Conservation (phyloP, 345 rosid species). For the Alliaria petiolata region DNA sequence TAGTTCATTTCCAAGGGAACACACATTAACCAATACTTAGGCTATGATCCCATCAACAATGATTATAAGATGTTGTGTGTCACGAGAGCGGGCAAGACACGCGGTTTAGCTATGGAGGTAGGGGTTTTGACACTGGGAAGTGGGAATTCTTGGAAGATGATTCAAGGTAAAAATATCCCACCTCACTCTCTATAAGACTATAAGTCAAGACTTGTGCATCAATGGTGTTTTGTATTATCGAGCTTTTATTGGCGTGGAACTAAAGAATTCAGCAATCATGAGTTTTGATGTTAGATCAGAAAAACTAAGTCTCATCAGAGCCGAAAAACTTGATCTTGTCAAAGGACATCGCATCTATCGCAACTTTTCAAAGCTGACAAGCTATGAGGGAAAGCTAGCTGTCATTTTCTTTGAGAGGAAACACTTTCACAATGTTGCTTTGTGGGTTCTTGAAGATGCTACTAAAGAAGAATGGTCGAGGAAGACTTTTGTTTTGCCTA, state of each 20-base stretch:
- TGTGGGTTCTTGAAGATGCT: not conserved
- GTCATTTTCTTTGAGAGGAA: not conserved
- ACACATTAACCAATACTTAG: not conserved
- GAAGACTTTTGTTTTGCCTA: not conserved
- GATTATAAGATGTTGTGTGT: too few species aligned
- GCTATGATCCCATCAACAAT: not conserved
- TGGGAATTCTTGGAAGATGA: too few species aligned
- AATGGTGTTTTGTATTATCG: not conserved
- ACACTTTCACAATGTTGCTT: too few species aligned
- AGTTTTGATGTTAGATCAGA: not conserved
- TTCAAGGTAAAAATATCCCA: too few species aligned
- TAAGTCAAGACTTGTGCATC: too few species aligned
- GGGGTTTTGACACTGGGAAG: too few species aligned
- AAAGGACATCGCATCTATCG: not conserved
- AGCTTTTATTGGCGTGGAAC: not conserved
- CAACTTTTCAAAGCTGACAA: not conserved
- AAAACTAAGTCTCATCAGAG: too few species aligned
- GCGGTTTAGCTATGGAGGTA: too few species aligned
- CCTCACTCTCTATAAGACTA: not conserved
- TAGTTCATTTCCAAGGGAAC: not conserved
- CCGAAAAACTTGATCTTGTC: not conserved
- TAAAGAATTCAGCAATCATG: not conserved
- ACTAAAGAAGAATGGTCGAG: not conserved
- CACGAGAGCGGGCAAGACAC: too few species aligned
- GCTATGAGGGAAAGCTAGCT: not conserved